phyloP scores from a whole-genome alignment of 345 rosid species.

The Ceriops zippeliana region DNA sequence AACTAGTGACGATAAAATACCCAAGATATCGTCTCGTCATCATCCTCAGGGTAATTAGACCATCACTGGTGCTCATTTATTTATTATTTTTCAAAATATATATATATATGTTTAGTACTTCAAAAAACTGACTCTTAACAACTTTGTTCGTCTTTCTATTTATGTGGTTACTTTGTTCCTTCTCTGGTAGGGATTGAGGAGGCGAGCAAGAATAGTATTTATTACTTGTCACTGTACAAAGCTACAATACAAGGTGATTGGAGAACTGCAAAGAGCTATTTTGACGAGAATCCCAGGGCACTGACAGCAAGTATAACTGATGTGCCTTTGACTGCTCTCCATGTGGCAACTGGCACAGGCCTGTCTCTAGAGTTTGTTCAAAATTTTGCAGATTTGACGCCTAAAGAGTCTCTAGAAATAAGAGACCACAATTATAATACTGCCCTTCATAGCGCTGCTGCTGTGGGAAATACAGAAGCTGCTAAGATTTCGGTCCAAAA shows the following conservation, averaged over 20 bases:
- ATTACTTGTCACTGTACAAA: constrained; percentile 1
- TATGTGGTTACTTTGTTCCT: too few species aligned
- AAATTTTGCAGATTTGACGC: neutral
- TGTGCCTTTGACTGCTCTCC: constrained; percentile 3
- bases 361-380: neutral
- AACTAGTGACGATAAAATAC: too few species aligned
- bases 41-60: too few species aligned
- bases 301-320: neutral
- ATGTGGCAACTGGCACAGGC: constrained; percentile 2
- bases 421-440: neutral
- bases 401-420: neutral
- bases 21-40: too few species aligned
- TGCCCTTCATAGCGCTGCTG: constrained; percentile 15
- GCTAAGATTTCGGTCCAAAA: neutral
- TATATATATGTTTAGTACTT: too few species aligned
- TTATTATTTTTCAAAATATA: too few species aligned
- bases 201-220: too few species aligned
- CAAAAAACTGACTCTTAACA: too few species aligned
- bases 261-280: neutral
- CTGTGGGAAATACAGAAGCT: neutral
- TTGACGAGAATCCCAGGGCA: neutral
- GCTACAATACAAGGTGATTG: neutral
- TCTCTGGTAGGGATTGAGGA: too few species aligned
- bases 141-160: too few species aligned
- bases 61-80: too few species aligned